Percentiles rank a stretch among this genome's conserved stretches.
Evolutionary conservation across 352 stramenopile genomes (phyloP).

Genomic region (Peronospora belbahrii): DNA sequence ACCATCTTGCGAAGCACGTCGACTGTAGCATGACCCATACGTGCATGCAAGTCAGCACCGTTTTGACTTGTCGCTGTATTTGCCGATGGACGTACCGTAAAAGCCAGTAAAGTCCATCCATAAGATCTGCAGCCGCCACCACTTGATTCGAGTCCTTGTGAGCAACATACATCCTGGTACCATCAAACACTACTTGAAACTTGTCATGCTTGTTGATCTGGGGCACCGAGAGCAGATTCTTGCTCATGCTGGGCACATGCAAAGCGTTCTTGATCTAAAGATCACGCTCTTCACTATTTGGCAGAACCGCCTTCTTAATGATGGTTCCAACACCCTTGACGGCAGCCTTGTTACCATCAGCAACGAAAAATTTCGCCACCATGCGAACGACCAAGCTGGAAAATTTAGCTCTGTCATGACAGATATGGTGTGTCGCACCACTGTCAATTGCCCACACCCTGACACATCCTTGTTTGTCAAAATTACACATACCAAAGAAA

Average conservation of each 20-base stretch:
- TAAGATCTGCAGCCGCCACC: conserved; percentile 6
- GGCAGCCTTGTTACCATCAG: background rate
- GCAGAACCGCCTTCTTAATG: conserved; percentile 1
- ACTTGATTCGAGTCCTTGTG: conserved; percentile 11
- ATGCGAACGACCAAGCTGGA: background rate
- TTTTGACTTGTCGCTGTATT: background rate
- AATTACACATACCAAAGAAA: background rate
- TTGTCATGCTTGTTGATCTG: background rate
- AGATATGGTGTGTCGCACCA: background rate
- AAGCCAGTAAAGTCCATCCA: conserved; percentile 17
- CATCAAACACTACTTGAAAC: too few relatives aligned
- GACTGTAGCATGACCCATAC: background rate
- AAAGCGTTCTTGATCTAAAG: conserved; percentile 11
- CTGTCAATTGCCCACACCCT: background rate
- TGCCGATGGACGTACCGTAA: background rate
- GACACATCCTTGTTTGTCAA: background rate
- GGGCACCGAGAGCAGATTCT: conserved; percentile 15
- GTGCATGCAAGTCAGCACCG: background rate
- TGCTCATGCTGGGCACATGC: conserved; percentile 8
- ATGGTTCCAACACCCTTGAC: conserved; percentile 2
- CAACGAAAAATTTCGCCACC: background rate
- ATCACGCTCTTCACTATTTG: conserved; percentile 3
- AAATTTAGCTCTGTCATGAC: too few relatives aligned
- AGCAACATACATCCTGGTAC: conserved; percentile 6
- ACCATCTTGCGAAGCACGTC: background rate